Conservation (phyloP, 2,329 filamentous ascomycete genomes). For the Alternaria arborescens region DNA sequence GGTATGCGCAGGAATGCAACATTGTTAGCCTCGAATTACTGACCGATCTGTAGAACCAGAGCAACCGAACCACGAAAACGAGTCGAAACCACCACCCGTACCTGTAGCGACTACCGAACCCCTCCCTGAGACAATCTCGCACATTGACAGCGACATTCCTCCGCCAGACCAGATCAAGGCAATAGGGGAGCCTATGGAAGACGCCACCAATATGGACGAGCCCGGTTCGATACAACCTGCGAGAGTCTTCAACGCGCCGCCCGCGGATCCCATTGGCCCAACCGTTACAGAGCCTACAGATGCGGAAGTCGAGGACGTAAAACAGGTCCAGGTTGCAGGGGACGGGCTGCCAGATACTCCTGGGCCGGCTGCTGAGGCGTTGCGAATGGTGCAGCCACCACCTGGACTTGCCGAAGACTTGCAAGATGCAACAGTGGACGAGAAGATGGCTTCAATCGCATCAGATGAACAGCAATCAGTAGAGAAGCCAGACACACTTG, state of each 20-base stretch:
- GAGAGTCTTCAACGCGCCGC: slow-evolving; percentile 24
- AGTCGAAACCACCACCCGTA: slow-evolving; percentile 15
- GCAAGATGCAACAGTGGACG: slow-evolving; percentile 12
- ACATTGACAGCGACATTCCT: slow-evolving; percentile 31
- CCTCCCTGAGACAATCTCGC: slow-evolving; percentile 31
- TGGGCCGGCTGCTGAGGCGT: slow-evolving; percentile 34
- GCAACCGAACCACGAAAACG: slow-evolving; percentile 7
- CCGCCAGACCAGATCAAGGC: slow-evolving; percentile 23
- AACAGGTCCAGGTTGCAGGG: slow-evolving; percentile 8
- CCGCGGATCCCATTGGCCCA: slow-evolving; percentile 28
- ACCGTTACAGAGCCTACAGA: slow-evolving; percentile 28
- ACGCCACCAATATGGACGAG: slow-evolving; percentile 27
- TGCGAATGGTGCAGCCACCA: slow-evolving; percentile 22
- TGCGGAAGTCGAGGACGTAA: slow-evolving; percentile 17
- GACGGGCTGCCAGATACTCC: slow-evolving; percentile 30
- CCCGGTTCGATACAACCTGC: slow-evolving; percentile 26
- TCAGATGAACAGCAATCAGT: slow-evolving; percentile 42
- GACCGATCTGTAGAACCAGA: slow-evolving; percentile 21
- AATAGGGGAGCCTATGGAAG: slow-evolving; percentile 25
- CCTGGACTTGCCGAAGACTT: slow-evolving; percentile 5
- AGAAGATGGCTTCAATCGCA: slow-evolving; percentile 31
- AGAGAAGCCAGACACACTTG: slow-evolving; percentile 40
- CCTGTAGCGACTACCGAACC: slow-evolving; percentile 28
- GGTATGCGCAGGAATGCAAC: slow-evolving; percentile 20
- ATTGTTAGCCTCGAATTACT: neutral